These are phyloP conservation scores for Rhinocladiella similis DNA, from an alignment of 2,329 filamentous ascomycete genomes.

Conservation along the genomic window DNA sequence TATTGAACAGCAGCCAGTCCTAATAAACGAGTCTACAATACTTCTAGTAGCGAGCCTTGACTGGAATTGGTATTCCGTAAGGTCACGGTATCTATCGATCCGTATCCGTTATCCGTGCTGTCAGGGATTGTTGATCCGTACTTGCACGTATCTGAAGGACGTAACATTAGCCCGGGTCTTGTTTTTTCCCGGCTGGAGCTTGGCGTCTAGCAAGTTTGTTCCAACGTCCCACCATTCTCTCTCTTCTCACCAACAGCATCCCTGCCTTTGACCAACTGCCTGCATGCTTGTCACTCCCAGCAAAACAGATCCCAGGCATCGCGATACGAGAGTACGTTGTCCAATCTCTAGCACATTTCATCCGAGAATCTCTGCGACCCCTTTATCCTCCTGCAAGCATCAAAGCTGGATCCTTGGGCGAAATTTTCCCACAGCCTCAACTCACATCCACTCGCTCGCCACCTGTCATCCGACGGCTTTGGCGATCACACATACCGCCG, in stretches of 20 bases:
- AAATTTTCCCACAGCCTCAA: not conserved
- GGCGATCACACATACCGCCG: not conserved
- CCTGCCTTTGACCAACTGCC: not conserved
- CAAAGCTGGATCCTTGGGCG: not conserved
- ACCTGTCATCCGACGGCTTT: not conserved
- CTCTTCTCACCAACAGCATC: not conserved
- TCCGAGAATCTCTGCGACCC: too few relatives aligned
- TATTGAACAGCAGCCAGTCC: too few relatives aligned
- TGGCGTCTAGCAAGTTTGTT: not conserved
- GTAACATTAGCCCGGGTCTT: too few relatives aligned
- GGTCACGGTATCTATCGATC: too few relatives aligned
- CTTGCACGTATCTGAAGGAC: too few relatives aligned
- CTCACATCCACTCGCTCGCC: not conserved
- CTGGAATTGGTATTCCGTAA: too few relatives aligned
- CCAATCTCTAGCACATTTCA: too few relatives aligned
- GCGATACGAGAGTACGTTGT: too few relatives aligned
- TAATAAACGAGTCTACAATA: too few relatives aligned
- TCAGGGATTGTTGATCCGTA: too few relatives aligned
- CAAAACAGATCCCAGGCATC: not conserved
- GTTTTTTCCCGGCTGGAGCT: not conserved
- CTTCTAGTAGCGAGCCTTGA: too few relatives aligned
- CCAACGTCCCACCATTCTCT: not conserved
- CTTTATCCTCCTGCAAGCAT: not conserved
- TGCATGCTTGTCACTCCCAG: not conserved
- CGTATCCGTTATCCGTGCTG: too few relatives aligned